These are phyloP conservation scores for Scheffersomyces stipitis DNA, from an alignment of 805 yeast genomes.

Conservation along the genomic window DNA sequence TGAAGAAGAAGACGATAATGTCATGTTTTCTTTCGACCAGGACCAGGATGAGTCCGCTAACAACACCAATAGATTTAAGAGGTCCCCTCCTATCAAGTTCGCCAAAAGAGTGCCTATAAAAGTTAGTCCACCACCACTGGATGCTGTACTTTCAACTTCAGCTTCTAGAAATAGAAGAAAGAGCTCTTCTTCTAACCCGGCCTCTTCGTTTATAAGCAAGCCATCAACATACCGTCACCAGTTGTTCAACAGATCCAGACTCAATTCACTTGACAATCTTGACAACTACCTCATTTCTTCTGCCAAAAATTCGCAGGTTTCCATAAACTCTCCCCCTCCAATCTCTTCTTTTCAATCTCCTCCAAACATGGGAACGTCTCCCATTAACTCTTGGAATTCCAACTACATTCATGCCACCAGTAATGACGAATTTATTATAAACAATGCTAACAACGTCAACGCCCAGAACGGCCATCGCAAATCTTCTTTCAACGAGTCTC, in stretches of 20 bases:
- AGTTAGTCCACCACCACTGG: conserved; percentile 36
- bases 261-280: conserved; percentile 42
- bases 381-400: conserved; percentile 23
- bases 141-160: conserved; percentile 6
- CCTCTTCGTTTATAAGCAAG: conserved; percentile 14
- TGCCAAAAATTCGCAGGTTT: conserved; percentile 35
- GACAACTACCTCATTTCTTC: conserved; percentile 42
- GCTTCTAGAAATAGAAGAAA: conserved; percentile 21
- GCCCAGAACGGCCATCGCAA: conserved; percentile 25
- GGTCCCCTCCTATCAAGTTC: conserved; percentile 38
- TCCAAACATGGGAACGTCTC: conserved; percentile 18
- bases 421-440: conserved; percentile 7
- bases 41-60: conserved; percentile 9
- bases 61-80: conserved; percentile 10
- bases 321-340: conserved; percentile 37
- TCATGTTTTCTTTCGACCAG: conserved; percentile 28
- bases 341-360: conserved; percentile 11
- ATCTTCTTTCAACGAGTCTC: conserved; percentile 43
- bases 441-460: conserved; percentile 1
- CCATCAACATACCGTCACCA: conserved; percentile 26
- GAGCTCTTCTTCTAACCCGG: conserved; percentile 25
- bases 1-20: conserved; percentile 22
- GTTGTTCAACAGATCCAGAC: conserved; percentile 37
- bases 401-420: conserved; percentile 14
- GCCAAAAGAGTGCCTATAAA: conserved; percentile 44